Evolutionary conservation across 139 green algal species (phyloP), one percentile per base, ranked within the genome.

Genomic region (Edaphochlamys debaryana): DNA sequence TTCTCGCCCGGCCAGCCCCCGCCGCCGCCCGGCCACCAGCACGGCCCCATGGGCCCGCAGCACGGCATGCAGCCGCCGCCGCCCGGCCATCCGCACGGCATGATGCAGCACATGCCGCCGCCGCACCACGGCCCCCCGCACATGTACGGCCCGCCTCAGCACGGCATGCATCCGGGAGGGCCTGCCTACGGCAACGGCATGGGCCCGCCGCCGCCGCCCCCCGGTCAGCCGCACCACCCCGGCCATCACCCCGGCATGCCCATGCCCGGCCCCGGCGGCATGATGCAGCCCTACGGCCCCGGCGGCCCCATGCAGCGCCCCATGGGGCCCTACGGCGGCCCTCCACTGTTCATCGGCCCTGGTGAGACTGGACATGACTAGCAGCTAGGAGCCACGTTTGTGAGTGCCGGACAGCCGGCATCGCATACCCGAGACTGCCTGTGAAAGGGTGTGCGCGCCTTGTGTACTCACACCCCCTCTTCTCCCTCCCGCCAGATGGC

Each of bases 261-360:
- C 69, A n/a, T n/a, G n/a, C n/a, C n/a, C 29, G 69, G 48, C 3
- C 27, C 6, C 13, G 30, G n/a, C 19, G 34, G 48, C n/a, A 34
- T 32, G 27, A 73, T 74, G 76, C 78, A 11, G 66, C 25, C 29
- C 4, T 71, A 71, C 34, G 62, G 41, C 27, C 64, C 76, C 17
- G 76, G 63, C 9, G 66, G 45, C 13, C 23, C 34, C 63, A 50
- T 68, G 63, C 41, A 54, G 23, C 62, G 63, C 9, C 69, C 27
- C 13, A 17, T 42, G n/a, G 48, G 45, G 9, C 45, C 45, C 7
- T 83, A 50, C 42, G 72, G 60, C 60, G 48, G 63, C 2, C 40
- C 75, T 0, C 29, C 32, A 27, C 62, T 41, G 17, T 83, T 87
- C 69, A 88, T 86, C 11, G 11, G 13, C 23, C 73, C 88, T 27